phyloP scores from a whole-genome alignment of 805 yeast genomes.

The Kodamaea nitidulidarum region DNA sequence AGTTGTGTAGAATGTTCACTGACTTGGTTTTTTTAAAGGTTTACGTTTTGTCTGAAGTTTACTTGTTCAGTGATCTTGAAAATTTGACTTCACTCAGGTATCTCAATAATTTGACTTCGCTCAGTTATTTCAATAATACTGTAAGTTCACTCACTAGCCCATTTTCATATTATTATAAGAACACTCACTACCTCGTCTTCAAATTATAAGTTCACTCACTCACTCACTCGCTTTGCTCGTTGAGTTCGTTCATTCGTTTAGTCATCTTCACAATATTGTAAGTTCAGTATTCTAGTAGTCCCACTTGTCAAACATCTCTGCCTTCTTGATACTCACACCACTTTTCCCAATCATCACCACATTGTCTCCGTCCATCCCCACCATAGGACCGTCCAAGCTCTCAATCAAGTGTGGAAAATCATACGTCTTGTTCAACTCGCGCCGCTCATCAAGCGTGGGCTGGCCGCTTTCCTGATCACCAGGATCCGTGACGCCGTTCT shows the following conservation, averaged over 20 bases:
- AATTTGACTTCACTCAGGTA: too few species aligned
- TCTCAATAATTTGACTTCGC: too few species aligned
- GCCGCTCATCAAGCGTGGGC: conserved; percentile 70
- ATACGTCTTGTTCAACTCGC: conserved; percentile 69
- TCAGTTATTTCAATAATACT: too few species aligned
- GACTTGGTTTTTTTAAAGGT: too few species aligned
- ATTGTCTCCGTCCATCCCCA: conserved; percentile 56
- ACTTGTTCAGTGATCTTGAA: too few species aligned
- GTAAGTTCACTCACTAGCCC: too few species aligned
- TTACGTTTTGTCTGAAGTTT: too few species aligned
- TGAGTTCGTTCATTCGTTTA: too few species aligned
- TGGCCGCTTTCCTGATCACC: conserved; percentile 19
- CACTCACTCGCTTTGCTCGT: not conserved
- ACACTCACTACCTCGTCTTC: too few species aligned
- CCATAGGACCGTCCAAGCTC: conserved; percentile 81
- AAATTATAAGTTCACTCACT: not conserved
- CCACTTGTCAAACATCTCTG: conserved; percentile 16
- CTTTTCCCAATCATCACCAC: conserved; percentile 27
- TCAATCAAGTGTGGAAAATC: conserved; percentile 71
- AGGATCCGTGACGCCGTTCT: conserved; percentile 36
- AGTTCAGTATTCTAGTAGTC: conserved; percentile 3
- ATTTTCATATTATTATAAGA: too few species aligned
- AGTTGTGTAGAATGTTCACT: too few species aligned
- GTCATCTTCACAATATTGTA: too few species aligned
- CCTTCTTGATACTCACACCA: conserved; percentile 26